Evolutionary conservation across 1,284 basidiomycete species (phyloP), one percentile per base, ranked within the genome.

Genomic region (Trichosporon ovoides): DNA sequence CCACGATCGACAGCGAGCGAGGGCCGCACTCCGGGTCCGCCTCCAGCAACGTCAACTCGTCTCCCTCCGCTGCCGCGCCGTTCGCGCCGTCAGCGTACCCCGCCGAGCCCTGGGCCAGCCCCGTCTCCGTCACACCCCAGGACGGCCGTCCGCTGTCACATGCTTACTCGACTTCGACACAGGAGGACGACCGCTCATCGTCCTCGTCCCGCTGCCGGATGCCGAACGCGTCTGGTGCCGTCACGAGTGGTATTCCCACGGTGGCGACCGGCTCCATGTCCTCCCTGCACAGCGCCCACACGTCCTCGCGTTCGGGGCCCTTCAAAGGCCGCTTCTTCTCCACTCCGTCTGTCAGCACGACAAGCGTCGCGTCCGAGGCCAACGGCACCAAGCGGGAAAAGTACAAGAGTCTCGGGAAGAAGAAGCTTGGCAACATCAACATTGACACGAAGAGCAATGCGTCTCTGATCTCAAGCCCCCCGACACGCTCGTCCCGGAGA

Each of bases 251-350:
- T 11, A 34, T 55, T 16, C 55, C 58, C 3, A 52, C 51, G 1
- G 31, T 54, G 3, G 38, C 40, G 14, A 56, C 57, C 10, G 35
- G 36, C 28, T 61, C 60, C 11, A 55, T 60, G 19, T 51, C 63
- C 2, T 64, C 63, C 13, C 58, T 64, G 7, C 57, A 61, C 50
- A 58, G 55, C 16, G 38, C 43, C 33, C 62, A 56, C 33, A 43
- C 59, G 63, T 22, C 63, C 64, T 61, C 63, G 33, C 63, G 62
- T 16, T 60, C 64, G 22, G 60, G 62, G 24, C 56, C 57, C 1
- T 70, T 75, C 65, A 75, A 75, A 55, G 66, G 64, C 10, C 63
- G 72, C n/a, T 72, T 75, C 65, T 75, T 75, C 60, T 70, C 71
- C 14, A 55, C 66, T 0, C 73, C 73, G 0, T 53, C 19, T 1